phyloP scores from a whole-genome alignment of 2,329 filamentous ascomycete species.

The Claviceps sorghi region DNA sequence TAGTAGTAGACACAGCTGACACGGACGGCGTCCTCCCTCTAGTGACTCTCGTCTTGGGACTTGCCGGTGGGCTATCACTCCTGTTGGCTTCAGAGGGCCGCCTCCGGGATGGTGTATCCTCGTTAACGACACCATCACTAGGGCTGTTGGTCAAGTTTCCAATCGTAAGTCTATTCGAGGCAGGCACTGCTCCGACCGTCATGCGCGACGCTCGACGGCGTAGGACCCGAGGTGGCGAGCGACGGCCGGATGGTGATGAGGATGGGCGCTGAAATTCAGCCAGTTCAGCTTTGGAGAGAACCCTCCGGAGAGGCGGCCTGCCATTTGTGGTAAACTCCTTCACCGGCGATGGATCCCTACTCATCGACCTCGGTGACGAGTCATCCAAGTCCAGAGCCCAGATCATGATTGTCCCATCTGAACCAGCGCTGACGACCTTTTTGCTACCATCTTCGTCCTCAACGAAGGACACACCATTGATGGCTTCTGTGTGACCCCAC shows the following conservation, averaged over 20 bases:
- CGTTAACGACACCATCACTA: conserved; percentile 22
- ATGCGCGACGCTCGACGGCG: conserved; percentile 40
- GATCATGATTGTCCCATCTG: conserved; percentile 72
- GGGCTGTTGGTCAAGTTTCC: conserved; percentile 26
- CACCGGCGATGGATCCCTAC: conserved; percentile 39
- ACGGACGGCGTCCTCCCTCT: conserved; percentile 40
- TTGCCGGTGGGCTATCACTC: conserved; percentile 34
- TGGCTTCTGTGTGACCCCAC: conserved; percentile 89
- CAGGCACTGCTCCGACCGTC: conserved; percentile 23
- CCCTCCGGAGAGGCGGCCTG: conserved; percentile 64
- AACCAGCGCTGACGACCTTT: conserved; percentile 57
- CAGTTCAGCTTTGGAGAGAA: conserved; percentile 76
- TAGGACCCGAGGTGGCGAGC: conserved; percentile 40
- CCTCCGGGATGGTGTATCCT: conserved; percentile 34
- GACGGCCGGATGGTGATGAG: conserved; percentile 27
- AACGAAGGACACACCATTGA: conserved; percentile 68
- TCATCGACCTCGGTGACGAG: conserved; percentile 23
- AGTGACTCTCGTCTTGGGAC: conserved; percentile 31
- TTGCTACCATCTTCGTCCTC: conserved; percentile 41
- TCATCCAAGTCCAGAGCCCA: conserved; percentile 47
- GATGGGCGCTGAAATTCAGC: conserved; percentile 56
- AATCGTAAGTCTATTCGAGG: conserved; percentile 25
- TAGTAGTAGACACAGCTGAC: conserved; percentile 28
- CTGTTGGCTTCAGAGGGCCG: conserved; percentile 29
- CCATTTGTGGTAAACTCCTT: conserved; percentile 41